Evolutionary conservation across 139 green algal genomes (phyloP).

Genomic region (Coccomyxa sp.): DNA sequence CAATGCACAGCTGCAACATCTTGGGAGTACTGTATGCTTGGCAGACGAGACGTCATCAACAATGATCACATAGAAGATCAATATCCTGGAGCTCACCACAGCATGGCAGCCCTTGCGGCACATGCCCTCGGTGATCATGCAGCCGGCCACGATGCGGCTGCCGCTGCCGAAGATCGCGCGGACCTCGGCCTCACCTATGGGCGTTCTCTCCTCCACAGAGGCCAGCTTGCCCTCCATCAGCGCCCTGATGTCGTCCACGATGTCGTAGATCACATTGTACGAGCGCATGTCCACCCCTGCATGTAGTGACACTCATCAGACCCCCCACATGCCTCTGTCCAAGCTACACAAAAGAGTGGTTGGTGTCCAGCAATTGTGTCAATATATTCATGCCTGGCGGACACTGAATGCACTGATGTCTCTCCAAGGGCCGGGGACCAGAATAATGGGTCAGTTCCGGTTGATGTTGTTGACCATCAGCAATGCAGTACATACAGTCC

Average conservation of each 20-base stretch:
- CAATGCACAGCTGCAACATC: too few relatives aligned
- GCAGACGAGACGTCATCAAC: not conserved
- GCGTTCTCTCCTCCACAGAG: constrained; percentile 69
- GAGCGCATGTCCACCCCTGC: constrained; percentile 54
- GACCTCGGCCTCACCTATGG: constrained; percentile 64
- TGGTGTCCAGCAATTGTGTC: too few relatives aligned
- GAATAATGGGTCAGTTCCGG: too few relatives aligned
- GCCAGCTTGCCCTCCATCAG: constrained; percentile 94
- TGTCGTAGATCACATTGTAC: constrained; percentile 94
- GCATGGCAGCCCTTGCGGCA: constrained; percentile 45
- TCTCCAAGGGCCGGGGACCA: too few relatives aligned
- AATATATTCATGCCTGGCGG: too few relatives aligned
- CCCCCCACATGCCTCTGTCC: too few relatives aligned
- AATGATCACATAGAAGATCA: not conserved
- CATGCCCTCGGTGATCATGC: constrained; percentile 67
- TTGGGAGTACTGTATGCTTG: not conserved
- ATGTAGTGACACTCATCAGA: too few relatives aligned
- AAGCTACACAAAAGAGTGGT: too few relatives aligned
- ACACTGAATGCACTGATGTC: too few relatives aligned
- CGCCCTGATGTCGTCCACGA: constrained; percentile 92
- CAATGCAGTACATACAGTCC: too few relatives aligned
- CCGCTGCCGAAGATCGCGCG: constrained; percentile 85
- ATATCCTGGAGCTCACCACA: constrained; percentile 22
- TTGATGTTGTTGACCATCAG: too few relatives aligned
- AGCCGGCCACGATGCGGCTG: constrained; percentile 77